Percentiles rank a stretch among this genome's conserved stretches.
phyloP scores from a whole-genome alignment of 2,329 filamentous ascomycete genomes.

The Phaeosphaeriaceae sp. region DNA sequence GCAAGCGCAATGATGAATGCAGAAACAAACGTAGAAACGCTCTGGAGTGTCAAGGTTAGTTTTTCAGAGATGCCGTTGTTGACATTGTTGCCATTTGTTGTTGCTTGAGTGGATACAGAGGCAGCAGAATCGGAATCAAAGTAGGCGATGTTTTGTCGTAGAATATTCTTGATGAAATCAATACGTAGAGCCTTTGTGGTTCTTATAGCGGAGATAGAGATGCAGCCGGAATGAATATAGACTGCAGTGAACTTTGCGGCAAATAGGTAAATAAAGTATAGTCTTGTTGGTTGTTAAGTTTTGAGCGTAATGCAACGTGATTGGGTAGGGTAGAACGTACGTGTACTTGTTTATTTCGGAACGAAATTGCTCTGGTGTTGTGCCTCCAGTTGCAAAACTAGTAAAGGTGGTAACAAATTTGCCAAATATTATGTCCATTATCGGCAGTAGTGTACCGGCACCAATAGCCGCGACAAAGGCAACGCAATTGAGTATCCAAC shows the following conservation, averaged over 20 bases:
- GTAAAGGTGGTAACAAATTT: conserved; percentile 57
- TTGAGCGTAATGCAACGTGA: neutral
- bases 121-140: conserved; percentile 86
- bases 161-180: conserved; percentile 68
- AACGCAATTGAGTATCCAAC: conserved; percentile 40
- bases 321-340: conserved; percentile 12
- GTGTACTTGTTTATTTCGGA: conserved; percentile 48
- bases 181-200: conserved; percentile 61
- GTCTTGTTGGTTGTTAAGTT: conserved; percentile 40
- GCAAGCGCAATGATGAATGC: conserved; percentile 92
- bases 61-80: conserved; percentile 77
- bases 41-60: conserved; percentile 53
- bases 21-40: conserved; percentile 65
- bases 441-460: conserved; percentile 54
- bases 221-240: conserved; percentile 54
- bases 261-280: conserved; percentile 76
- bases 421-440: conserved; percentile 62
- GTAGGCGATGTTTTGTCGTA: conserved; percentile 55
- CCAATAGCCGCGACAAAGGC: conserved; percentile 49
- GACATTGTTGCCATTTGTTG: conserved; percentile 89
- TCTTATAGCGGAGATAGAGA: conserved; percentile 60
- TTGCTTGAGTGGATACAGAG: conserved; percentile 93
- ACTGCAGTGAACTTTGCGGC: conserved; percentile 68
- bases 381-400: conserved; percentile 46
- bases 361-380: conserved; percentile 45